Evolutionary conservation across 164 flowering plant genomes (phyloP).

Genomic region (Brasenia schreberi): DNA sequence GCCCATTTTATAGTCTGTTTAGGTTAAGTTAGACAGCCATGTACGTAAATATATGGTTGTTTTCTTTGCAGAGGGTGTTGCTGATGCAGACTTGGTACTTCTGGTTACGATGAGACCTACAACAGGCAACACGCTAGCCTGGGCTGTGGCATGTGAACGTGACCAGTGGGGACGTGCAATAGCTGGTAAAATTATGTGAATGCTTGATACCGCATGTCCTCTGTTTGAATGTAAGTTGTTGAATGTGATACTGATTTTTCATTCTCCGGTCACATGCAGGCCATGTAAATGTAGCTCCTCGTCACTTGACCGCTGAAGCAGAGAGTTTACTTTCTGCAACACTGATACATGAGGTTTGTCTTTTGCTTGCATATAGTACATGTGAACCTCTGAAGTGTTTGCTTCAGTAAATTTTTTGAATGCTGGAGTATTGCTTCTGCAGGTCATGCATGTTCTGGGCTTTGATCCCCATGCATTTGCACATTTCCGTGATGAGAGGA

Average conservation of each 20-base stretch:
- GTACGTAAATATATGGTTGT: neutral
- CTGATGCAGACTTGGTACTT: slow-evolving; percentile 87
- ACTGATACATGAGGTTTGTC: slow-evolving; percentile 86
- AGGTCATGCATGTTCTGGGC: slow-evolving; percentile 99
- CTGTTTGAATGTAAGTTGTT: neutral
- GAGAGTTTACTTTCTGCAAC: slow-evolving; percentile 96
- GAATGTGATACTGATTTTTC: neutral
- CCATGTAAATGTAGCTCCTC: slow-evolving; percentile 99
- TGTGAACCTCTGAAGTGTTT: neutral
- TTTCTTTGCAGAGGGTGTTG: slow-evolving; percentile 69
- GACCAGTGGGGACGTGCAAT: slow-evolving; percentile 99
- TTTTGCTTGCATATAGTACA: neutral
- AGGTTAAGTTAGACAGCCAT: no score
- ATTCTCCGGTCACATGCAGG: slow-evolving; percentile 23
- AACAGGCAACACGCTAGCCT: slow-evolving; percentile 98
- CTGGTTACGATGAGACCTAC: slow-evolving; percentile 97
- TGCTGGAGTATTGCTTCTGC: neutral
- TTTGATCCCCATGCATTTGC: slow-evolving; percentile 99
- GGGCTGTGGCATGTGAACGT: slow-evolving; percentile 99
- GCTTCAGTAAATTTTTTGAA: neutral
- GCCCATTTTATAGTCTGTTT: no score
- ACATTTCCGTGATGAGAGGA: slow-evolving; percentile 97
- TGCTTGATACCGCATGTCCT: neutral
- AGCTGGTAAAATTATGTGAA: slow-evolving; percentile 49
- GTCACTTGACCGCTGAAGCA: slow-evolving; percentile 98